phyloP scores from a whole-genome alignment of 129 eudicot genomes.

The Arctium lappa region DNA sequence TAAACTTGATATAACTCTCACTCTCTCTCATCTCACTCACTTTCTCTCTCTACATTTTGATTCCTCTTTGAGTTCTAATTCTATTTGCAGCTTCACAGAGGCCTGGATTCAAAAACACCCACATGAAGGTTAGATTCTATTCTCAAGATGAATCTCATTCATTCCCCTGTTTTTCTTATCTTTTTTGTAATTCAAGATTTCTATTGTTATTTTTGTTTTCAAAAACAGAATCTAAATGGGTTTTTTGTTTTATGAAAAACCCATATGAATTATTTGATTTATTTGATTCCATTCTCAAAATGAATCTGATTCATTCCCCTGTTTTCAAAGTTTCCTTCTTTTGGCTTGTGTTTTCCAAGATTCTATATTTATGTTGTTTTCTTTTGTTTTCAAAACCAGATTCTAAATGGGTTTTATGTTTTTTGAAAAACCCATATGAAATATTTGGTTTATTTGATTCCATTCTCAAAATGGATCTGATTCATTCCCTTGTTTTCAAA shows the following conservation, averaged over 20 bases:
- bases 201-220: background rate
- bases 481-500: constrained; percentile 13
- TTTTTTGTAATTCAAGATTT: background rate
- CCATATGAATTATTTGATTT: background rate
- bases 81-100: constrained; percentile 20
- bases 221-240: background rate
- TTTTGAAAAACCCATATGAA: background rate
- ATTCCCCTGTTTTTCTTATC: background rate
- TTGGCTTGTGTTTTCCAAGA: background rate
- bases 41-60: constrained; percentile 1
- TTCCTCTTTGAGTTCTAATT: constrained; percentile 19
- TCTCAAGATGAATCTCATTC: background rate
- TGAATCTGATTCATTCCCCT: background rate
- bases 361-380: background rate
- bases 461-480: background rate
- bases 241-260: background rate
- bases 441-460: background rate
- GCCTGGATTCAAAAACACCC: constrained; percentile 8
- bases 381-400: background rate
- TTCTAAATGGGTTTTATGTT: background rate
- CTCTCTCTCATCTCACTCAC: constrained; percentile 8
- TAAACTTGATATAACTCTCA: constrained; percentile 20
- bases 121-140: constrained; percentile 39
- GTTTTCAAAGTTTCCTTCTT: constrained; percentile 1
- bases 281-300: background rate